These are phyloP conservation scores for Paecilomyces niveus DNA, from an alignment of 2,329 filamentous ascomycete species.

Conservation along the genomic window DNA sequence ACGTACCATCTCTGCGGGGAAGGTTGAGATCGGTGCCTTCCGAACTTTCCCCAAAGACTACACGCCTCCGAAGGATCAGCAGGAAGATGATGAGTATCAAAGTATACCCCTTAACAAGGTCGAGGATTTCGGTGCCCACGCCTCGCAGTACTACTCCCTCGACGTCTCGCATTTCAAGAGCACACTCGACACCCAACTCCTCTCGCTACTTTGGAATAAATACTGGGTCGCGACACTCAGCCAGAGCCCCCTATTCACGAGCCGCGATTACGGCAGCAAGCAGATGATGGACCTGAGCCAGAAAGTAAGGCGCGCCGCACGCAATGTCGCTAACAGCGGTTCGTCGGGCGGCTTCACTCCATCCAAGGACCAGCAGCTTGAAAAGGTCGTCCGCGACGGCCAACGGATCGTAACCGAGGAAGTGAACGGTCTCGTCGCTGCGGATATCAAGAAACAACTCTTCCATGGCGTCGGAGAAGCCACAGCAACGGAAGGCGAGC, in stretches of 20 bases:
- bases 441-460: constrained; percentile 46
- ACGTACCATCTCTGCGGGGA: constrained; percentile 86
- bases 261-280: constrained; percentile 86
- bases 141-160: constrained; percentile 81
- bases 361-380: constrained; percentile 39
- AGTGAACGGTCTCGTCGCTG: constrained; percentile 37
- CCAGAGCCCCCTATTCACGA: constrained; percentile 81
- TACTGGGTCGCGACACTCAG: constrained; percentile 93
- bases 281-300: constrained; percentile 82
- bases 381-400: constrained; percentile 50
- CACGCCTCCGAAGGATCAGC: constrained; percentile 47
- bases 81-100: constrained; percentile 39
- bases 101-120: constrained; percentile 83
- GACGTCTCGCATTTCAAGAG: constrained; percentile 94
- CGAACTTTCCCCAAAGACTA: constrained; percentile 77
- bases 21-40: constrained; percentile 96
- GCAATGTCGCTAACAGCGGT: constrained; percentile 26
- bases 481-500: constrained; percentile 9
- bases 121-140: constrained; percentile 91
- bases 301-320: constrained; percentile 65
- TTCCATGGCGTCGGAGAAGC: constrained; percentile 38
- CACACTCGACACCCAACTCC: constrained; percentile 74
- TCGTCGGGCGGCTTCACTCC: constrained; percentile 20
- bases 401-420: constrained; percentile 53
- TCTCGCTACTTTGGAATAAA: constrained; percentile 94